Base-by-base conservation (phyloP, 148 eudicot species). In the Hydrangea macrophylla region DNA sequence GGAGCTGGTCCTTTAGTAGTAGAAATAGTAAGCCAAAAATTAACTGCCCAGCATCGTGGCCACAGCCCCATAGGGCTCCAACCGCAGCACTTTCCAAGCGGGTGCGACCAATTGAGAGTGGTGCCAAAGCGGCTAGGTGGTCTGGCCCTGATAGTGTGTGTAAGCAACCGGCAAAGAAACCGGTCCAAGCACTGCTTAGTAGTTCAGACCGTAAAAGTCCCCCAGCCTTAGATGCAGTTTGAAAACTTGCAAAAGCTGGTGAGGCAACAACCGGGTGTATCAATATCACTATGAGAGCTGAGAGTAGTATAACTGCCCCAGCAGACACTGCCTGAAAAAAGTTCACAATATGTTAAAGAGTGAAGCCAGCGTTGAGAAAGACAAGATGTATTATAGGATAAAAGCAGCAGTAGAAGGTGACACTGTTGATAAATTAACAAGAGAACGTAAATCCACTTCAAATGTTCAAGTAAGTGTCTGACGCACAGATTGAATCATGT, bases 11-110 rank as follows among this genome's bases (percentile, higher is more conserved):
- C 62, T 94, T 91, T 13, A 94, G 80, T 5, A 94, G 77, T 13
- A 94, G 79, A 69, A 94, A 94, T 15, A 91, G 60, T 31, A 94
- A 68, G 60, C 99, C 99, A 12, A 94, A 94, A 36, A 94, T 81
- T 13, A 91, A 45, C 62, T 94, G 99, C 23, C 99, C 99, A 0
- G 96, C 96, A 78, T 94, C 96, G 44, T 94, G 99, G 25, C 99
- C 99, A 35, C 97, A 88, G 0, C 99, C 99, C 99, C 99, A 94
- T 18, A 94, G 93, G 64, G 99, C 99, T 26, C 99, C 99, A 9
- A 94, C 97, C 0, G 82, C 87, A 9, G 94, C 96, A 70, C 99
- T 91, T 76, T 94, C 99, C 86, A 91, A 71, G 55, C 77, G 73
- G 24, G 93, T 65, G 32, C 99, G 91, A 55, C 99, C 99, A 22